Evolutionary conservation across 768 basidiomycete species (phyloP), one percentile per base, ranked within the genome.

Genomic region (Leucogyrophana mollusca): DNA sequence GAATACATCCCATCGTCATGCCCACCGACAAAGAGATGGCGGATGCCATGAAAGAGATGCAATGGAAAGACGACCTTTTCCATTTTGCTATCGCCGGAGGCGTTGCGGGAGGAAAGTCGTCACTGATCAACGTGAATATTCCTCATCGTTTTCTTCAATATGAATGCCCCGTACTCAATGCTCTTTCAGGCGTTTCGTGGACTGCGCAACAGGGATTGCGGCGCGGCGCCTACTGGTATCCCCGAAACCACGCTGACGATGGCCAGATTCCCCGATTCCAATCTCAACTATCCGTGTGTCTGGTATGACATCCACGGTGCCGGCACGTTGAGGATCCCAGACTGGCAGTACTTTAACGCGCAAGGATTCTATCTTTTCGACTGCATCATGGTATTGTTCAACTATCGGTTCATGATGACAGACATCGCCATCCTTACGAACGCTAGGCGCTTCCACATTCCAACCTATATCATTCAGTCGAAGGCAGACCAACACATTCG

Each of bases 271-370:
- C 47, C 52, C 17, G 57, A 70, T 39, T 53, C 59, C 14, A 59
- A 45, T 16, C 46, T 58, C 6, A 36, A 43, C 35, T 48, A 56
- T 45, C 58, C 53, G 16, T 56, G 63, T 34, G 57, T 59, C 16
- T 72, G 70, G 69, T 71, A 66, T 40, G 69, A 71, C 30, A 46
- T 71, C 21, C 70, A 69, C 0, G 69, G 69, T 13, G 68, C 69
- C 8, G 67, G 65, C 6, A 71, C 70, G 2, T 45, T 63, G n/a
- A 58, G 53, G 32, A 51, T 68, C 38, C 59, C 65, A 16, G 66
- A 65, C 42, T 70, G 66, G 66, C 59, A 67, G 30, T 71, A 71
- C 47, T 70, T 71, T 49, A 68, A 68, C 25, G 56, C 62, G 9
- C 65, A 70, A 37, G 69, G 69, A 9, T 58, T 71, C 24, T 71